A percentile compares a stretch with the other conserved stretches of the same genome.
These are phyloP conservation scores for Kentomonas sorsogonicus DNA, from an alignment of 208 protist genomes.

Conservation along the genomic window DNA sequence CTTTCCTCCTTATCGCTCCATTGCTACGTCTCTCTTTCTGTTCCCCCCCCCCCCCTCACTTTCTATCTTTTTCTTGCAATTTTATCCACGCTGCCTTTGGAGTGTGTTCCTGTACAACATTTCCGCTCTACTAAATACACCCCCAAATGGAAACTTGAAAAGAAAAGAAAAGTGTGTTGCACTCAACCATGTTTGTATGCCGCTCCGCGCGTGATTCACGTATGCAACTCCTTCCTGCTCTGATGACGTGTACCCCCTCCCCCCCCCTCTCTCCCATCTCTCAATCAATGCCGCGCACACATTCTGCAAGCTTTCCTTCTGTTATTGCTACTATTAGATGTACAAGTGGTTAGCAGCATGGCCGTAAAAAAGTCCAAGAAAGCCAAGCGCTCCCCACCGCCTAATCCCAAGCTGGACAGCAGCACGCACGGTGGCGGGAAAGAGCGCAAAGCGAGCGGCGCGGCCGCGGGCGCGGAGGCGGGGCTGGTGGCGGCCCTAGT, in stretches of 20 bases:
- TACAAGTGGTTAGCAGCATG: too few relatives aligned
- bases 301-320: too few relatives aligned
- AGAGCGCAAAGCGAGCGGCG: background rate
- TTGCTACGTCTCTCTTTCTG: background rate
- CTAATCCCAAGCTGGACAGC: too few relatives aligned
- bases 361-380: too few relatives aligned
- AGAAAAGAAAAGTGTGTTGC: background rate
- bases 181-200: too few relatives aligned
- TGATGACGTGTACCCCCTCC: background rate
- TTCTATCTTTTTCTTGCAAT: background rate
- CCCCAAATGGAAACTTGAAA: background rate
- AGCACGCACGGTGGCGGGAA: background rate
- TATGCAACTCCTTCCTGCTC: too few relatives aligned
- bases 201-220: too few relatives aligned
- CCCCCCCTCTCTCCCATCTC: background rate
- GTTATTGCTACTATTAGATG: too few relatives aligned
- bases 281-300: background rate
- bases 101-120: background rate
- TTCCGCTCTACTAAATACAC: background rate
- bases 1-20: background rate
- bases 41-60: background rate
- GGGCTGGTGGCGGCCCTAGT: slow-evolving; percentile 11
- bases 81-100: background rate
- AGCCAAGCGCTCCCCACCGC: too few relatives aligned
- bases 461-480: background rate